phyloP scores from a whole-genome alignment of 805 yeast species.

The Wickerhamiella parazyma region DNA sequence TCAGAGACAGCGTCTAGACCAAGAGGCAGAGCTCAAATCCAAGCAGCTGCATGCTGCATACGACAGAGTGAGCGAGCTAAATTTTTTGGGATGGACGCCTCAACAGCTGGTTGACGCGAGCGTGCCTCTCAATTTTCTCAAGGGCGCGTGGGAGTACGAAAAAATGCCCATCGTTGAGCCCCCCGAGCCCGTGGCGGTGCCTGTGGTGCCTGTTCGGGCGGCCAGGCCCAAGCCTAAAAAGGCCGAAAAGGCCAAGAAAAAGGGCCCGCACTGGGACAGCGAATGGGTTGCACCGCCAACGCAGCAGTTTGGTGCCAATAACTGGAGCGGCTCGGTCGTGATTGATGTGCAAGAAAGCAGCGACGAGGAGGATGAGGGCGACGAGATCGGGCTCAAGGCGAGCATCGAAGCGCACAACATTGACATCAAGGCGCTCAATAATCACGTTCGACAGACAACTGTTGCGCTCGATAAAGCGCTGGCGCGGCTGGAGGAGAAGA shows the following conservation, averaged over 20 bases:
- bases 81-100: conserved; percentile 5
- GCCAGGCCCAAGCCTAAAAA: background rate
- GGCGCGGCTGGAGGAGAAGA: background rate
- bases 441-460: background rate
- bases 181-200: background rate
- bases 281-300: conserved; percentile 6
- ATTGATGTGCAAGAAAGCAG: background rate
- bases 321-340: conserved; percentile 1
- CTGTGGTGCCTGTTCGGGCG: background rate
- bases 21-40: conserved; percentile 5
- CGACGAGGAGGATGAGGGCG: background rate
- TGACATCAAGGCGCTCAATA: background rate
- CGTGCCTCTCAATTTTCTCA: background rate
- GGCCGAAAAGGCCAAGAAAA: background rate
- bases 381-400: background rate
- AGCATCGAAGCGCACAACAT: background rate
- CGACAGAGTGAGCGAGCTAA: background rate
- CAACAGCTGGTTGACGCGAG: background rate
- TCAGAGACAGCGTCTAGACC: conserved; percentile 13
- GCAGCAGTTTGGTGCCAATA: background rate
- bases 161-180: conserved; percentile 4
- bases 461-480: background rate
- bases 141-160: conserved; percentile 4
- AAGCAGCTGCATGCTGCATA: conserved; percentile 3
- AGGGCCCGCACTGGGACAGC: conserved; percentile 1